A percentile compares a stretch with the other conserved stretches of the same genome.
Conservation (phyloP, 2,329 filamentous ascomycete genomes). For the Phoma herbarum region DNA sequence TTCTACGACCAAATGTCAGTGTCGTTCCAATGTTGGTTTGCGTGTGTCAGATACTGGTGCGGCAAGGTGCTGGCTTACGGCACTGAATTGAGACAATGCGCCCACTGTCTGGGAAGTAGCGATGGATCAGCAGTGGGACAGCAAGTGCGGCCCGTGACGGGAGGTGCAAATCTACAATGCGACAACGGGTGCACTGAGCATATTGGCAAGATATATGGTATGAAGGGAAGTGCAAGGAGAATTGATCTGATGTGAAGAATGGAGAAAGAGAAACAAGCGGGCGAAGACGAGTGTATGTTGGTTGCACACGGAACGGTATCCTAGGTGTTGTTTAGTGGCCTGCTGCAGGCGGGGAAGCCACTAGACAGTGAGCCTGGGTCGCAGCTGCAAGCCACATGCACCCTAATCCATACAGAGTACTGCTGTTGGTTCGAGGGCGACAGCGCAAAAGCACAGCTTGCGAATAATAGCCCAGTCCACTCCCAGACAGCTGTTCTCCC, state of each 20-base stretch:
- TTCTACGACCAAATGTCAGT: slow-evolving; percentile 14
- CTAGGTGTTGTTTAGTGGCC: slow-evolving; percentile 31
- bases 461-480: slow-evolving; percentile 19
- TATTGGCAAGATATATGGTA: slow-evolving; percentile 27
- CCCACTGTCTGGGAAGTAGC: slow-evolving; percentile 11
- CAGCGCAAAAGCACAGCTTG: slow-evolving; percentile 23
- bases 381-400: slow-evolving; percentile 45
- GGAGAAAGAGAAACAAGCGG: slow-evolving; percentile 31
- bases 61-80: slow-evolving; percentile 7
- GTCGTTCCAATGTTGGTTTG: slow-evolving; percentile 22
- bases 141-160: slow-evolving; percentile 26
- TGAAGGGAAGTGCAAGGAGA: slow-evolving; percentile 14
- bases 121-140: slow-evolving; percentile 28
- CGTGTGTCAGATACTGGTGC: slow-evolving; percentile 22
- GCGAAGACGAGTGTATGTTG: slow-evolving; percentile 33
- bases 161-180: slow-evolving; percentile 38
- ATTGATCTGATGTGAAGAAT: slow-evolving; percentile 27
- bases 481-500: slow-evolving; percentile 16
- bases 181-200: slow-evolving; percentile 29
- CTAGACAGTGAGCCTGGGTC: too few relatives aligned
- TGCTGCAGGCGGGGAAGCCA: too few relatives aligned
- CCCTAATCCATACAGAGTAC: slow-evolving; percentile 29
- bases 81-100: background rate
- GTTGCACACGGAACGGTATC: slow-evolving; percentile 47
- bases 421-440: slow-evolving; percentile 31